These are phyloP conservation scores for Gomphus bonarii DNA, from an alignment of 1,284 basidiomycete genomes.

Conservation along the genomic window DNA sequence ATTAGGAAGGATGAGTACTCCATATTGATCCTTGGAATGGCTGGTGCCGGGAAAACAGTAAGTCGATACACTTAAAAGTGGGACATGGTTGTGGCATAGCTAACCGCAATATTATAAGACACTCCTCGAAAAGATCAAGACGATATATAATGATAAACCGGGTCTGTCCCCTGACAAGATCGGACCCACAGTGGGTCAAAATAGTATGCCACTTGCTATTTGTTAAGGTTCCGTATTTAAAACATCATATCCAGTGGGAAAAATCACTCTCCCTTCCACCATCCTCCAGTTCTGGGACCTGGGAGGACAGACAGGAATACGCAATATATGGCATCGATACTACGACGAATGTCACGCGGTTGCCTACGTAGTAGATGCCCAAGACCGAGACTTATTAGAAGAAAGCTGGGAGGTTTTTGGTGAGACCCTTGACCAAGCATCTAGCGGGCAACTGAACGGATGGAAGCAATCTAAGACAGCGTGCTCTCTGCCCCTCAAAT, in stretches of 20 bases:
- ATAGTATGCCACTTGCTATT: conserved; percentile 49
- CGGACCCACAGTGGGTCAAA: conserved; percentile 89
- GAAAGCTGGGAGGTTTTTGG: conserved; percentile 95
- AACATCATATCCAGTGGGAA: conserved; percentile 53
- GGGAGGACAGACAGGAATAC: conserved; percentile 84
- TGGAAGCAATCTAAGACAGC: conserved; percentile 40
- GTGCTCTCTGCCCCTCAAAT: conserved; percentile 81
- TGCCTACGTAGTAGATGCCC: conserved; percentile 84
- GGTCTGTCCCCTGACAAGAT: conserved; percentile 84
- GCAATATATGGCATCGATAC: conserved; percentile 87
- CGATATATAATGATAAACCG: conserved; percentile 75
- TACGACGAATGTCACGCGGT: conserved; percentile 94
- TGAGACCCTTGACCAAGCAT: conserved; percentile 28
- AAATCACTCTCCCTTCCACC: conserved; percentile 82
- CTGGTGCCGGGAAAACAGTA: conserved; percentile 88
- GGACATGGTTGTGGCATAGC: background rate
- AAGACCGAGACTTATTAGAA: conserved; percentile 73
- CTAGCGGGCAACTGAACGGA: background rate
- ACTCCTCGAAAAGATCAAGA: conserved; percentile 87
- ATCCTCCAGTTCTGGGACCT: conserved; percentile 93
- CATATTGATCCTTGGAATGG: conserved; percentile 83
- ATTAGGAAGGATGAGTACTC: conserved; percentile 85
- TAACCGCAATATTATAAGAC: conserved; percentile 41
- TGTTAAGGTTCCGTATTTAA: background rate
- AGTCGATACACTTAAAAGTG: conserved; percentile 10